Evolutionary conservation across 78 protist genomes (phyloP).

Genomic region (Pigoraptor vietnamica): DNA sequence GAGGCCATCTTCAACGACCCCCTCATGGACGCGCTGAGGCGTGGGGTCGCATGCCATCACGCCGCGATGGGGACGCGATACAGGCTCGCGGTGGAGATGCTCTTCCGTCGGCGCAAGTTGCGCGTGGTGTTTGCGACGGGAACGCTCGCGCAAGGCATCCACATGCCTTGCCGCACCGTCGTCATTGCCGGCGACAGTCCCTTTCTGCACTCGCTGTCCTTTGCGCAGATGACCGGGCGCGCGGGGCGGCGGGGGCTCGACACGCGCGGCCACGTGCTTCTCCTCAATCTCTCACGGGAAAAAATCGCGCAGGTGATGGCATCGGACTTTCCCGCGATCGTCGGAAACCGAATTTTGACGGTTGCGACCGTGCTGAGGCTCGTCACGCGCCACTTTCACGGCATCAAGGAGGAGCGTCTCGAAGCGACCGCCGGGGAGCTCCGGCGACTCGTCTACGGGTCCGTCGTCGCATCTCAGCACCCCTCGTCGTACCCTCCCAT

Average conservation of each 20-base stretch:
- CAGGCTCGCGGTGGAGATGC: constrained; percentile 38
- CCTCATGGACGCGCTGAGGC: constrained; percentile 5
- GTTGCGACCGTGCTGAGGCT: constrained; percentile 1
- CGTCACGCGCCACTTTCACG: neutral
- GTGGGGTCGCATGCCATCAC: constrained; percentile 58
- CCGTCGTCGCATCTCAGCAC: too few species aligned
- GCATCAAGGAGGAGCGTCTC: neutral
- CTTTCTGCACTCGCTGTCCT: constrained; percentile 48
- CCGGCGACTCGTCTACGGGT: neutral
- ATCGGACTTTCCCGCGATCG: constrained; percentile 25
- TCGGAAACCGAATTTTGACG: constrained; percentile 12
- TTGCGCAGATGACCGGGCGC: constrained; percentile 85
- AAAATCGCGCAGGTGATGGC: constrained; percentile 13
- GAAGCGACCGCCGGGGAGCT: neutral
- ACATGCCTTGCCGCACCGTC: constrained; percentile 74
- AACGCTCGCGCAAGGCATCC: constrained; percentile 81
- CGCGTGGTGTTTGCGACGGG: constrained; percentile 61
- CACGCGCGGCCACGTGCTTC: constrained; percentile 56
- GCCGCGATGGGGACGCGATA: constrained; percentile 21
- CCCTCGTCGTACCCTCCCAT: neutral
- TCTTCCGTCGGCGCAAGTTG: constrained; percentile 51
- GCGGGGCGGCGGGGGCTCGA: constrained; percentile 91
- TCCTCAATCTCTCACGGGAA: constrained; percentile 37
- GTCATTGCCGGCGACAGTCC: constrained; percentile 67
- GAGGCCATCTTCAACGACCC: neutral